Evolutionary conservation across 192 early-diverging fungal genomes (phyloP), one percentile per base, ranked within the genome.

Genomic region (Gigaspora rosea): DNA sequence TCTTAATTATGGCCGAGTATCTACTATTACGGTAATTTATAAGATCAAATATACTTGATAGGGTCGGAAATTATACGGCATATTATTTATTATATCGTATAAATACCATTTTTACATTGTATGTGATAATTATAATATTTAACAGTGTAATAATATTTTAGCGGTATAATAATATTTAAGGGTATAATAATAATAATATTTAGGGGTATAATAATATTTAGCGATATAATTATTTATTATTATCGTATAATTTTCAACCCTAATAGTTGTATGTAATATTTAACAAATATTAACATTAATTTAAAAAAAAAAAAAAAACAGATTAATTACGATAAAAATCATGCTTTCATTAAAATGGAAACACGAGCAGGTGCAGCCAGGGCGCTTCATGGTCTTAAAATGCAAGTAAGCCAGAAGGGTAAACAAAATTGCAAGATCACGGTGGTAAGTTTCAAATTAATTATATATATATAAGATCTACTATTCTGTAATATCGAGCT

Each of bases 281-380:
- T 41, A n/a, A 52, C n/a, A 61, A n/a, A 54, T 75, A 6, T 22
- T 51, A 50, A 51, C 3, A 33, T 9, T 51, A 52, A 47, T 9
- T 64, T 41, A 76, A 1, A 41, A 41, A 41, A 76, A 1, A 41
- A 41, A 41, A 6, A 3, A 41, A 41, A 41, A 1, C 41, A 41
- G 75, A 50, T 85, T 20, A 85, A 85, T 54, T 80, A 81, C 6
- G 77, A 80, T 16, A 85, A 85, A 74, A 80, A 79, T 64, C 82
- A 85, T 68, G 83, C 81, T 12, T 85, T 85, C 74, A 79, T 85
- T 51, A 85, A 85, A 65, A 82, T 85, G 83, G 78, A 77, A 6
- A 80, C 75, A 46, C 83, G 83, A 22, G 27, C 71, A 16, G 75
- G 73, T 5, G 81, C 83, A 0, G 75, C 79, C 32, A 52, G 78